These are phyloP conservation scores for Luffa acutangula DNA, from an alignment of 306 rosid species.

Conservation along the genomic window DNA sequence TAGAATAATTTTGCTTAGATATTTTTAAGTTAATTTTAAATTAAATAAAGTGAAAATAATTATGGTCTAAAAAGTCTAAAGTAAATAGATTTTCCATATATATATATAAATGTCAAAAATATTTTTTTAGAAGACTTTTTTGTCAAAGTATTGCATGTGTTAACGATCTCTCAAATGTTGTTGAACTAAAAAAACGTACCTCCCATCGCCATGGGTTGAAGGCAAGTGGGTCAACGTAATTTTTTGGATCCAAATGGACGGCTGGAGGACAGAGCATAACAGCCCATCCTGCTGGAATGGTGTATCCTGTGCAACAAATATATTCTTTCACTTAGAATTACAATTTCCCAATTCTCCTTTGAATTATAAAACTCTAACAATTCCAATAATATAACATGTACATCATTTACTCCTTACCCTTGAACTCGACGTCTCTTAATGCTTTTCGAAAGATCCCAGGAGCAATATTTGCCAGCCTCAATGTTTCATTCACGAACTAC, in stretches of 20 bases:
- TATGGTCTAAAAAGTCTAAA: too few species aligned
- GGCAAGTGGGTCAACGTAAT: conserved; percentile 42
- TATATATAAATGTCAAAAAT: too few species aligned
- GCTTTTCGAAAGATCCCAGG: conserved; percentile 61
- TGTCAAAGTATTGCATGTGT: too few species aligned
- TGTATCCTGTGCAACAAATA: conserved; percentile 34
- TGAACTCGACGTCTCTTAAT: conserved; percentile 34
- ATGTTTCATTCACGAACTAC: conserved; percentile 54
- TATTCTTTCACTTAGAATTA: background rate
- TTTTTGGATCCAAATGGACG: conserved; percentile 41
- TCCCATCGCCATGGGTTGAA: conserved; percentile 66
- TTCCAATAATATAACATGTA: background rate
- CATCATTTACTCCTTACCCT: conserved; percentile 25
- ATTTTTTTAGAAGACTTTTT: too few species aligned
- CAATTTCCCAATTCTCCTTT: too few species aligned
- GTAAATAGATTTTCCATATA: too few species aligned
- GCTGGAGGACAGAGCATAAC: conserved; percentile 55
- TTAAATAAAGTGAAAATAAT: too few species aligned
- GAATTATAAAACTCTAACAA: background rate
- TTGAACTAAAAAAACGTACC: conserved; percentile 17
- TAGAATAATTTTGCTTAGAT: too few species aligned
- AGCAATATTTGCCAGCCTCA: conserved; percentile 50
- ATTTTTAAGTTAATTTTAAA: too few species aligned
- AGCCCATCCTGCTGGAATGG: conserved; percentile 60
- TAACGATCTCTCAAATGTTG: too few species aligned